phyloP scores from a whole-genome alignment of 805 yeast species.

The Ogataea parapolymorpha region DNA sequence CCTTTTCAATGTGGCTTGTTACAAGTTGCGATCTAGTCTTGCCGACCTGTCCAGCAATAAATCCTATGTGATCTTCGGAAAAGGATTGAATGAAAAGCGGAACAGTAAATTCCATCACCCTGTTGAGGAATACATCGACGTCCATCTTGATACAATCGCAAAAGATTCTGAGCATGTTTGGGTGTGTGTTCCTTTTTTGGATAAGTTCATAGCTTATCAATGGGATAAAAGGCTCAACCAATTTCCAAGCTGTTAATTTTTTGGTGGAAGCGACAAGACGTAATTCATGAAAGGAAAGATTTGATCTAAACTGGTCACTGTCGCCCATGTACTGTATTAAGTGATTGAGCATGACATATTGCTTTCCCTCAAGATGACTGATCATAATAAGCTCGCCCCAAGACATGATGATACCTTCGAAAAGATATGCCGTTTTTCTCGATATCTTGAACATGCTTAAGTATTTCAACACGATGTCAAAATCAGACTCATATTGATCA shows the following conservation, averaged over 20 bases:
- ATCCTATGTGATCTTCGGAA: conserved; percentile 58
- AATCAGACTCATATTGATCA: conserved; percentile 39
- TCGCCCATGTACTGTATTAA: conserved; percentile 67
- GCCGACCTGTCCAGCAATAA: conserved; percentile 54
- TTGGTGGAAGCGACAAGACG: conserved; percentile 54
- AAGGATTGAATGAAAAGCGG: conserved; percentile 72
- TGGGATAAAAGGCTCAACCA: conserved; percentile 77
- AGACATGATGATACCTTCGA: conserved; percentile 56
- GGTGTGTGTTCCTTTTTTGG: conserved; percentile 46
- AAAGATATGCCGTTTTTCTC: conserved; percentile 36
- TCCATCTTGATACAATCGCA: conserved; percentile 66
- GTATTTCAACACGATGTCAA: conserved; percentile 41
- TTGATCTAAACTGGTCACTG: conserved; percentile 58
- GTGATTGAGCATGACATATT: conserved; percentile 62
- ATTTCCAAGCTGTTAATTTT: conserved; percentile 68
- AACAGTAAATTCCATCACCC: conserved; percentile 70
- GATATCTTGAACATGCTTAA: conserved; percentile 42
- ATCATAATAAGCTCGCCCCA: conserved; percentile 65
- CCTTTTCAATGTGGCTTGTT: conserved; percentile 45
- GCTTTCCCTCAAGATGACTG: conserved; percentile 57
- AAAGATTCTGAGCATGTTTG: conserved; percentile 53
- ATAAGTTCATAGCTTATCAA: conserved; percentile 64
- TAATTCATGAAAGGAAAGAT: conserved; percentile 66
- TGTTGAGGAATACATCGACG: conserved; percentile 54
- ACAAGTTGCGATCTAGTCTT: conserved; percentile 46